These are phyloP conservation scores for Aquilaria malaccensis DNA, from an alignment of 345 rosid species.

Conservation along the genomic window DNA sequence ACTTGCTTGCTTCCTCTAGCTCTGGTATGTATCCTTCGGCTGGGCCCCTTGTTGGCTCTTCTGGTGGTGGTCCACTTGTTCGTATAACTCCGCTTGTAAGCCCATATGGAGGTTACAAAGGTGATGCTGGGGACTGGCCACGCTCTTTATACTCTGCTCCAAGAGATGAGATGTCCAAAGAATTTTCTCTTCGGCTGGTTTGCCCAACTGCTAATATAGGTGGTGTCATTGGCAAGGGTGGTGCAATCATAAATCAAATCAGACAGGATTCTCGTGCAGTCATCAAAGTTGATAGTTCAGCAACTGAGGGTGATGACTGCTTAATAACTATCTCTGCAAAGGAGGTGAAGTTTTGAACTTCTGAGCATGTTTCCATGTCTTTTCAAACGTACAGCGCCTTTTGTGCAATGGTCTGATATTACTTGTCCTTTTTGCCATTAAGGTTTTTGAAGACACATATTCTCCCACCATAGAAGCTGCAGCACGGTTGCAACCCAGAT, in stretches of 20 bases:
- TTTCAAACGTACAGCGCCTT: not conserved
- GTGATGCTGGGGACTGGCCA: constrained; percentile 75
- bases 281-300: constrained; percentile 85
- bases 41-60: constrained; percentile 53
- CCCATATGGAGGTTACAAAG: constrained; percentile 79
- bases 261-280: constrained; percentile 84
- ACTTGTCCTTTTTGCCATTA: constrained; percentile 10
- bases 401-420: constrained; percentile 5
- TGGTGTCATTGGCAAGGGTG: constrained; percentile 95
- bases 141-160: constrained; percentile 73
- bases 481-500: constrained; percentile 77
- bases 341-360: constrained; percentile 52
- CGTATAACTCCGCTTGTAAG: constrained; percentile 73
- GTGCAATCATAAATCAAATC: constrained; percentile 81
- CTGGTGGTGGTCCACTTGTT: constrained; percentile 58
- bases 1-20: constrained; percentile 61
- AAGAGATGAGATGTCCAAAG: constrained; percentile 70
- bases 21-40: constrained; percentile 45
- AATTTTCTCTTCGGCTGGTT: constrained; percentile 73
- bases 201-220: constrained; percentile 82
- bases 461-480: constrained; percentile 94
- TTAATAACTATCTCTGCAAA: constrained; percentile 73
- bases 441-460: constrained; percentile 77
- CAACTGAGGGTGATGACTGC: constrained; percentile 85
- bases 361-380: not conserved